These are phyloP conservation scores for Trifolium subterraneum DNA, from an alignment of 306 rosid species.

Conservation along the genomic window DNA sequence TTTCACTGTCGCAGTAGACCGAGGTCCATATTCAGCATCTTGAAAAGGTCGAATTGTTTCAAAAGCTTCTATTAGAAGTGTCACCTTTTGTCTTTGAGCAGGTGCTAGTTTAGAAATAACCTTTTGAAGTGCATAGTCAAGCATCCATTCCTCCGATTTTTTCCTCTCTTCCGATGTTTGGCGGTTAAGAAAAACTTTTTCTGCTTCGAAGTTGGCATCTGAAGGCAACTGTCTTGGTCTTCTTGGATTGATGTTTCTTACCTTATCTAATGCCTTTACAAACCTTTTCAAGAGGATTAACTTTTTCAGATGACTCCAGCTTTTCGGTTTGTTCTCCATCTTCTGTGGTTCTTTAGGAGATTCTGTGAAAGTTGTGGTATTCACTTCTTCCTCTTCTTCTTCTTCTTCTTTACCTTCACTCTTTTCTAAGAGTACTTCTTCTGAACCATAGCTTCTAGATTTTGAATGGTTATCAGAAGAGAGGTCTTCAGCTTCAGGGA, in stretches of 20 bases:
- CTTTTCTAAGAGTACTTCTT: constrained; percentile 40
- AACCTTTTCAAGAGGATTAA: constrained; percentile 74
- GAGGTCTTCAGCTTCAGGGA: constrained; percentile 64
- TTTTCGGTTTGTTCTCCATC: constrained; percentile 55
- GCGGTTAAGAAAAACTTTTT: constrained; percentile 64
- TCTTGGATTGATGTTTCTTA: constrained; percentile 51
- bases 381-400: constrained; percentile 44
- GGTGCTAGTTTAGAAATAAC: constrained; percentile 81
- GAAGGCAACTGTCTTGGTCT: constrained; percentile 48
- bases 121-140: constrained; percentile 82
- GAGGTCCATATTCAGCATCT: constrained; percentile 46
- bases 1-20: constrained; percentile 37
- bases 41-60: constrained; percentile 72
- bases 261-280: constrained; percentile 88
- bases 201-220: constrained; percentile 57
- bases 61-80: constrained; percentile 79
- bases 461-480: constrained; percentile 41
- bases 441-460: constrained; percentile 43
- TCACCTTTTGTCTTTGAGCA: constrained; percentile 76
- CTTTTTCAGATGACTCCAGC: constrained; percentile 85
- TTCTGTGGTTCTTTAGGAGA: constrained; percentile 44
- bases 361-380: constrained; percentile 33
- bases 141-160: constrained; percentile 90
- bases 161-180: constrained; percentile 59
- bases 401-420: constrained; percentile 36